These are phyloP conservation scores for Phytophthora fragariaefolia DNA, from an alignment of 352 stramenopile species.

Conservation along the genomic window DNA sequence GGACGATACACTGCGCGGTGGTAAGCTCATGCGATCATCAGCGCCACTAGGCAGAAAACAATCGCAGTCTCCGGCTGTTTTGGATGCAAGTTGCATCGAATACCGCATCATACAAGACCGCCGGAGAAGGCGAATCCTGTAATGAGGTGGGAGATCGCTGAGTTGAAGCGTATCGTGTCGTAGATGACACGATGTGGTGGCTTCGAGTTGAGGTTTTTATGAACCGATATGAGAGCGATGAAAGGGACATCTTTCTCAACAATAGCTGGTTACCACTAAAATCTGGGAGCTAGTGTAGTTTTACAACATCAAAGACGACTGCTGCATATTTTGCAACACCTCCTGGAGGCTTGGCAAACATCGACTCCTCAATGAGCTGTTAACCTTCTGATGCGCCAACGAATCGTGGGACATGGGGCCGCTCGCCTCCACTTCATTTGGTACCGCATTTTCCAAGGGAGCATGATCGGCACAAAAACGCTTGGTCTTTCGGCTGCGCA, in stretches of 20 bases:
- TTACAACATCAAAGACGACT: constrained; percentile 13
- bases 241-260: no score
- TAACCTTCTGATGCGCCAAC: not conserved
- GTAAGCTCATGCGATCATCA: constrained; percentile 16
- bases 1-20: constrained; percentile 1
- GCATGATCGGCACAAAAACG: constrained; percentile 27
- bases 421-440: not conserved
- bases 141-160: not conserved
- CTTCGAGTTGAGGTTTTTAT: not conserved
- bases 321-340: constrained; percentile 34
- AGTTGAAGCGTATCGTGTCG: not conserved
- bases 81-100: no score
- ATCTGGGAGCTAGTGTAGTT: not conserved
- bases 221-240: not conserved
- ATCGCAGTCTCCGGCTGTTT: constrained; percentile 4
- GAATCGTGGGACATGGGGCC: not conserved
- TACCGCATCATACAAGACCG: no score
- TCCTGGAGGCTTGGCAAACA: constrained; percentile 35
- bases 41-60: constrained; percentile 15
- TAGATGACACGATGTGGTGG: not conserved
- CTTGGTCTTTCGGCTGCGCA: constrained; percentile 63
- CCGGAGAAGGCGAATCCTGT: not conserved
- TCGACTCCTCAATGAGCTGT: not conserved
- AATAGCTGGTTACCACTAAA: not conserved
- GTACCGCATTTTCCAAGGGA: constrained; percentile 6